Evolutionary conservation across 2,329 filamentous ascomycete species (phyloP), one percentile per base, ranked within the genome.

Genomic region (Cercospora citrullina): DNA sequence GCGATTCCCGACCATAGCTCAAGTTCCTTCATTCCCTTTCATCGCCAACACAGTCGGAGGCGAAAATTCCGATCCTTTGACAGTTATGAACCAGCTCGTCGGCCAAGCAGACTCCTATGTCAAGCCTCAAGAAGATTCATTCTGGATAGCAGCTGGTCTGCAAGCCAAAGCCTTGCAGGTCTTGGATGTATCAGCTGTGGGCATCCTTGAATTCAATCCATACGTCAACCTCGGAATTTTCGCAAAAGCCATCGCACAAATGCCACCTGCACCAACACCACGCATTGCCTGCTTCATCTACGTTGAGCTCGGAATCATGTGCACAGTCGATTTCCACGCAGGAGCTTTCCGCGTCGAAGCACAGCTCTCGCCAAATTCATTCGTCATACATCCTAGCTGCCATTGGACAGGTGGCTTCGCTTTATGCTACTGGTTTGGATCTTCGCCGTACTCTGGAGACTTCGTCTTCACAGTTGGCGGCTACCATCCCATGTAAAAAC

Each of bases 61-160:
- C 26, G 23, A 14, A 1, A n/a, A 23, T 14, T 12, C 21, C 4
- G 65, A 67, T 30, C 67, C 67, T 2, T 12, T 69, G 1, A 30
- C 23, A 5, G 60, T 61, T 5, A 55, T 69, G 63, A 60, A 69
- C 4, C n/a, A 57, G 21, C 39, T 69, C 6, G 30, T 53, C 3
- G 65, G 42, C 23, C 12, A 16, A 60, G 30, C 18, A 12, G 30
- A 36, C 14, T 21, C n/a, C 3, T 60, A 21, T 8, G 61, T 69
- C 28, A 61, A 31, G 14, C 67, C 67, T 6, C n/a, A 60, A 26
- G 39, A 62, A 12, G 61, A 48, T 9, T 62, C 67, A 0, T 64
- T 53, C 18, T 69, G 67, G 67, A 21, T 69, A 9, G 67, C 67
- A 21, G 67, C 65, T 3, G 67, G 67, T 23, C 21, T 69, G 12